Evolutionary conservation across 306 rosid genomes (phyloP).

Genomic region (Corylus avellana): DNA sequence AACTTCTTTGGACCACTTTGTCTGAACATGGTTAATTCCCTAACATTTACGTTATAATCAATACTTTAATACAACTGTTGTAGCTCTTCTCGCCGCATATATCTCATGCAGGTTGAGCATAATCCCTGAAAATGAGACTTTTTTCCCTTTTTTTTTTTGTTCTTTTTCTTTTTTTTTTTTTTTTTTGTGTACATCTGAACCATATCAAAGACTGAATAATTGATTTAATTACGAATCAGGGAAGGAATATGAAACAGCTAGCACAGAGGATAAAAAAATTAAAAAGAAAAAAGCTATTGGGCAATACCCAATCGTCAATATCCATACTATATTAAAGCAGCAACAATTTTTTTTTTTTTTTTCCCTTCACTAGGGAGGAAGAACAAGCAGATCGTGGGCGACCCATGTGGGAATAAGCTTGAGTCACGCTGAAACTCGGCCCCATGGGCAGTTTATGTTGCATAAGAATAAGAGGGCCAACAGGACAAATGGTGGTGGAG

Average conservation of each 20-base stretch:
- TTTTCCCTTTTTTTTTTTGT: not conserved
- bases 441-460: slow-evolving; percentile 39
- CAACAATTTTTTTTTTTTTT: not conserved
- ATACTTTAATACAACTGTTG: slow-evolving; percentile 21
- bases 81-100: slow-evolving; percentile 62
- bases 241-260: not conserved
- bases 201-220: slow-evolving; percentile 33
- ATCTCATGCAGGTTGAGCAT: slow-evolving; percentile 29
- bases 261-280: not conserved
- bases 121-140: slow-evolving; percentile 40
- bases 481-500: slow-evolving; percentile 71
- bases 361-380: slow-evolving; percentile 13
- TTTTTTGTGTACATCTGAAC: slow-evolving; percentile 20
- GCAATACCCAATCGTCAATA: slow-evolving; percentile 6
- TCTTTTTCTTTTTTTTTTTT: not conserved
- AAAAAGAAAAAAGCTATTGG: slow-evolving; percentile 7
- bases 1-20: slow-evolving; percentile 34
- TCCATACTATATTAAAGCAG: slow-evolving; percentile 10
- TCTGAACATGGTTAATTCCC: slow-evolving; percentile 12
- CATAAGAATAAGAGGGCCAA: slow-evolving; percentile 37
- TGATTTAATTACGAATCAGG: not conserved
- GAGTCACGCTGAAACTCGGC: slow-evolving; percentile 30
- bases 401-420: slow-evolving; percentile 37
- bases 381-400: slow-evolving; percentile 22
- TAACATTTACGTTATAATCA: slow-evolving; percentile 19